These are phyloP conservation scores for Fraxinus pennsylvanica DNA, from an alignment of 257 asterid species.

Conservation along the genomic window DNA sequence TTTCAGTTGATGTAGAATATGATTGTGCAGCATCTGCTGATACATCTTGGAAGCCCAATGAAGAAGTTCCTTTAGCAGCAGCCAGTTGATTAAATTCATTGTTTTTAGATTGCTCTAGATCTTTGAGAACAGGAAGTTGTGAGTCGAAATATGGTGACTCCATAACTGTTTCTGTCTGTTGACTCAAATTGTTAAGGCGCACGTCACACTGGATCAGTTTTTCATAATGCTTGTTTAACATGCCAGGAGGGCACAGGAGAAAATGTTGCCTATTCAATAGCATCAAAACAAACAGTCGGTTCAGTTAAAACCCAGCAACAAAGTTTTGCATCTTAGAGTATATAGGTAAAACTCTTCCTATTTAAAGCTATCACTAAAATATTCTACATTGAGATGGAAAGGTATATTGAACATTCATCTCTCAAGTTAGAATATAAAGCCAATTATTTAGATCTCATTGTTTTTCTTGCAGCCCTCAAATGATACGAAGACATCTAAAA, in stretches of 20 bases:
- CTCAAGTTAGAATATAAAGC: background rate
- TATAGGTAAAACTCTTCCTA: background rate
- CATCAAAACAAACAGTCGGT: constrained; percentile 1
- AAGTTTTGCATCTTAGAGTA: background rate
- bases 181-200: constrained; percentile 40
- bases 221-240: constrained; percentile 46
- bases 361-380: background rate
- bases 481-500: background rate
- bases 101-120: constrained; percentile 31
- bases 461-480: background rate
- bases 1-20: constrained; percentile 27
- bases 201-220: constrained; percentile 43
- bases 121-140: constrained; percentile 42
- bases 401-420: background rate
- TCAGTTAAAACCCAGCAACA: constrained; percentile 17
- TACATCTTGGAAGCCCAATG: constrained; percentile 30
- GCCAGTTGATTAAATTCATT: constrained; percentile 15
- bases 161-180: constrained; percentile 31
- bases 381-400: background rate
- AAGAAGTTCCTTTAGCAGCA: constrained; percentile 24
- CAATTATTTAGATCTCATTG: background rate
- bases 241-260: constrained; percentile 45
- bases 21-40: constrained; percentile 32
- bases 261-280: constrained; percentile 38
- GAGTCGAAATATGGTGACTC: constrained; percentile 60